Evolutionary conservation across 306 rosid species (phyloP).

Genomic region (Quercus aquifolioides): DNA sequence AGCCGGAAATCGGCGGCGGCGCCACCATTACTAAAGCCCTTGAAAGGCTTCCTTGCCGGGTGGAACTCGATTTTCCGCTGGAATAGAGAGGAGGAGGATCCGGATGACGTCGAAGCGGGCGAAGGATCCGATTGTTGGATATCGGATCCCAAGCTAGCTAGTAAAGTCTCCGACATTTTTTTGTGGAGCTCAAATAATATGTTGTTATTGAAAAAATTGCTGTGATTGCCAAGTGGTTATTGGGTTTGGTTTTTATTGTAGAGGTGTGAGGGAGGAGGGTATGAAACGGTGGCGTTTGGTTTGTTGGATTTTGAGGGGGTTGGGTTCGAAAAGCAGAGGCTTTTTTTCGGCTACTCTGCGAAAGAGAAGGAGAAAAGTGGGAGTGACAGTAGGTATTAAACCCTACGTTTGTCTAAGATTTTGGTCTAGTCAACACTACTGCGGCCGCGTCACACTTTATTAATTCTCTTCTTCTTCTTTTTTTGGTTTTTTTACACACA

Average conservation of each 20-base stretch:
- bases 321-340: conserved; percentile 22
- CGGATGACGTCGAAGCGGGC: conserved; percentile 16
- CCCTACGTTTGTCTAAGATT: conserved; percentile 52
- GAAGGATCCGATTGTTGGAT: conserved; percentile 16
- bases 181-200: neutral
- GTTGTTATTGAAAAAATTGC: neutral
- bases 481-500: too few relatives aligned
- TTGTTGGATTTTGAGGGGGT: neutral
- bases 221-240: too few relatives aligned
- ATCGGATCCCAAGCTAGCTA: conserved; percentile 8
- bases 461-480: too few relatives aligned
- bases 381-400: conserved; percentile 38
- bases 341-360: conserved; percentile 41
- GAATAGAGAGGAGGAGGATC: conserved; percentile 7
- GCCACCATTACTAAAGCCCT: conserved; percentile 46
- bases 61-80: conserved; percentile 51
- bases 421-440: conserved; percentile 3
- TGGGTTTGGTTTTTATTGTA: too few relatives aligned
- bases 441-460: conserved; percentile 1
- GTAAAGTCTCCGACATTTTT: conserved; percentile 33
- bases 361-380: conserved; percentile 9
- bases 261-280: too few relatives aligned
- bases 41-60: conserved; percentile 49
- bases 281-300: neutral
- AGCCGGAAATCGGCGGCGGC: conserved; percentile 59